Evolutionary conservation across 805 yeast species (phyloP).

Genomic region (Teunomyces pallodes): DNA sequence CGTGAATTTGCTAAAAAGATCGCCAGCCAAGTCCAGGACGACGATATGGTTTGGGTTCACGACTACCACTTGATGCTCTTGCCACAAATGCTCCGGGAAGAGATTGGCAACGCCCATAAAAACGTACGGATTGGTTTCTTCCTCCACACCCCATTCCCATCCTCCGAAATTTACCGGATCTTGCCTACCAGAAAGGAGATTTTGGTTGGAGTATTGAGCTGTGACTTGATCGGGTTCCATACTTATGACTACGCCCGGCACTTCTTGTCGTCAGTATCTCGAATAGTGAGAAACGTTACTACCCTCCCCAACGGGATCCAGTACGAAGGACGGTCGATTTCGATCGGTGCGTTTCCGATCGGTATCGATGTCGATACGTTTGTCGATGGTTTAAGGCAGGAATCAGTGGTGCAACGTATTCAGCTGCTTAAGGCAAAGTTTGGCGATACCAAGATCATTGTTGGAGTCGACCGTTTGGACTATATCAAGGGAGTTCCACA

Average conservation of each 20-base stretch:
- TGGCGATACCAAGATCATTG: conserved; percentile 81
- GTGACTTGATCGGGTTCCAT: conserved; percentile 95
- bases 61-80: conserved; percentile 95
- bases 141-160: conserved; percentile 97
- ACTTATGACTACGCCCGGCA: conserved; percentile 99
- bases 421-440: conserved; percentile 56
- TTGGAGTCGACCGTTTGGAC: conserved; percentile 95
- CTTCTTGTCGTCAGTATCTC: conserved; percentile 83
- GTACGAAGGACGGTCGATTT: conserved; percentile 69
- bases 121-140: conserved; percentile 87
- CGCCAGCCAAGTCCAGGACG: conserved; percentile 65
- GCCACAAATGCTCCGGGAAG: conserved; percentile 80
- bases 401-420: conserved; percentile 64
- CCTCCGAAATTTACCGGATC: conserved; percentile 92
- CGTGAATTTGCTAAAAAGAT: conserved; percentile 74
- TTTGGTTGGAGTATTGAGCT: conserved; percentile 84
- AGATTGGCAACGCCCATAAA: conserved; percentile 45
- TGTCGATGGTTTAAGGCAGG: conserved; percentile 67
- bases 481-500: conserved; percentile 98
- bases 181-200: conserved; percentile 94
- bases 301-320: conserved; percentile 91
- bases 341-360: conserved; percentile 97
- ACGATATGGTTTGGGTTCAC: conserved; percentile 95
- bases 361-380: conserved; percentile 96
- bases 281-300: conserved; percentile 69